These are phyloP conservation scores for Kuraishia floccosa DNA, from an alignment of 805 yeast species.

Conservation along the genomic window DNA sequence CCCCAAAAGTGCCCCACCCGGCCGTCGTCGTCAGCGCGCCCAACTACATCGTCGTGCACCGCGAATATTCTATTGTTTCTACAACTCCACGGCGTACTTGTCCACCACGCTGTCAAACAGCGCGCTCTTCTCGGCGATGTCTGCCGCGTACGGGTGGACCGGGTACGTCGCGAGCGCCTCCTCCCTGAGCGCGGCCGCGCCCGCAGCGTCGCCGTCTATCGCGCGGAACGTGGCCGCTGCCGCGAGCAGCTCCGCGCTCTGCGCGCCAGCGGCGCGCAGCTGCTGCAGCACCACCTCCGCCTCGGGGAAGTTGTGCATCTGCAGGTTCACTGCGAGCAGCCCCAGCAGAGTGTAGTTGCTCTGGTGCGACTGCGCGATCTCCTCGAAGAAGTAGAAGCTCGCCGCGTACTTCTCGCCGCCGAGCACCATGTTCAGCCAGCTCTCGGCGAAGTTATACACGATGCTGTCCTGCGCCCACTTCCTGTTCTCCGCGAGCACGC, in stretches of 20 bases:
- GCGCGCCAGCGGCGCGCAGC: slow-evolving; percentile 10
- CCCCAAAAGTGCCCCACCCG: too few species aligned
- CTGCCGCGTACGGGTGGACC: slow-evolving; percentile 45
- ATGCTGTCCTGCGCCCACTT: slow-evolving; percentile 59
- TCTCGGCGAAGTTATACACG: slow-evolving; percentile 67
- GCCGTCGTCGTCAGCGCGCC: too few species aligned
- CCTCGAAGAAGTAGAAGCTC: slow-evolving; percentile 66
- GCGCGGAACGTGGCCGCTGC: slow-evolving; percentile 38
- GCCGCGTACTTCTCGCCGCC: slow-evolving; percentile 29
- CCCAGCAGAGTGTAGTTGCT: slow-evolving; percentile 36
- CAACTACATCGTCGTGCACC: too few species aligned
- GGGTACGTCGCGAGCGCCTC: slow-evolving; percentile 37
- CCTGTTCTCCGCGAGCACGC: slow-evolving; percentile 30
- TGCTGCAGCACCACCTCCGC: slow-evolving; percentile 53
- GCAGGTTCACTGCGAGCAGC: slow-evolving; percentile 65
- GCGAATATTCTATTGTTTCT: too few species aligned
- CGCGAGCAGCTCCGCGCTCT: slow-evolving; percentile 5
- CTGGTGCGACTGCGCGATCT: slow-evolving; percentile 49
- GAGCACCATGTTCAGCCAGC: slow-evolving; percentile 43
- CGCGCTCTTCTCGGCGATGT: slow-evolving; percentile 46
- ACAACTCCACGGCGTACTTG: slow-evolving; percentile 37
- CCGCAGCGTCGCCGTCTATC: slow-evolving; percentile 16
- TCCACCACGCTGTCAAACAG: slow-evolving; percentile 61
- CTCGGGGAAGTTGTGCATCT: slow-evolving; percentile 73
- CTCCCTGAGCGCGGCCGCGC: slow-evolving; percentile 25